These are phyloP conservation scores for Quercus wislizeni DNA, from an alignment of 306 rosid genomes.

Conservation along the genomic window DNA sequence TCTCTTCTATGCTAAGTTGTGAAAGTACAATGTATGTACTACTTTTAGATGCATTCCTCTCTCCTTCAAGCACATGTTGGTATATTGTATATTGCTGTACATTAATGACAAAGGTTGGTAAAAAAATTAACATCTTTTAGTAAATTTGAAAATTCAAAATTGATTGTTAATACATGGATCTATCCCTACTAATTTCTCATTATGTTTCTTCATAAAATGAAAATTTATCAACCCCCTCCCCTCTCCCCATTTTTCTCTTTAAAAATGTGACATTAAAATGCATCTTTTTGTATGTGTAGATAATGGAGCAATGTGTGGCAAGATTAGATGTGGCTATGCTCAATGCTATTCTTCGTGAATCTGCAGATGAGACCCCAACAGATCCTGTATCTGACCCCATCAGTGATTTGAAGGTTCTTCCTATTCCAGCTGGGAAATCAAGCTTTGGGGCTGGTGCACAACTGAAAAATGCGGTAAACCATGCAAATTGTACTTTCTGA, in stretches of 20 bases:
- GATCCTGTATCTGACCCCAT: constrained; percentile 98
- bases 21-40: not conserved
- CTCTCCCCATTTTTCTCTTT: not conserved
- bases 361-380: constrained; percentile 82
- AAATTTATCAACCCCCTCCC: not conserved
- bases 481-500: not conserved
- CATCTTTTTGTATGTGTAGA: constrained; percentile 37
- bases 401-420: constrained; percentile 78
- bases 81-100: not conserved
- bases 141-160: not conserved
- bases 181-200: not conserved
- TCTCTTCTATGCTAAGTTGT: not conserved
- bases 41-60: not conserved
- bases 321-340: constrained; percentile 98
- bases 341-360: constrained; percentile 97
- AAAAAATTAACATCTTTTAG: not conserved
- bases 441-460: constrained; percentile 97
- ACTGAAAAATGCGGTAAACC: constrained; percentile 85
- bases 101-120: not conserved
- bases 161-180: not conserved
- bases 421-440: constrained; percentile 69
- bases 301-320: constrained; percentile 94
- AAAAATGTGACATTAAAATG: constrained; percentile 12
- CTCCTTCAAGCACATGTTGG: not conserved
- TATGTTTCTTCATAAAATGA: not conserved